Base-by-base conservation (phyloP, 345 rosid species). In the Brassica incana region DNA sequence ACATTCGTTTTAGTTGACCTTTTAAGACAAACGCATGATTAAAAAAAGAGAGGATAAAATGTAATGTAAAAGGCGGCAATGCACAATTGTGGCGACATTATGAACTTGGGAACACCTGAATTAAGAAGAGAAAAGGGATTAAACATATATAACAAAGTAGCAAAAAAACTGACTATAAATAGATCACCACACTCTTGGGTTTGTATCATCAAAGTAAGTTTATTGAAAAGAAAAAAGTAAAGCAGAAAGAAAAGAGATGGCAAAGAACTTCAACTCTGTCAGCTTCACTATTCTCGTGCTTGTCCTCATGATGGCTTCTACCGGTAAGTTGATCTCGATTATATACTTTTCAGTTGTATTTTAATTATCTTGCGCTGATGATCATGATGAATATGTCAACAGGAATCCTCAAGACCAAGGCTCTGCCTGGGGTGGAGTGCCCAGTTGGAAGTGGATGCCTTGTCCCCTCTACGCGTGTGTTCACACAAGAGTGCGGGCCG, bases 41-140 rank as follows among this genome's bases (percentile, higher is more conserved):
- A 18, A 45, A 27, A 25, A 20, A 68, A 23, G 2, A 5, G 8
- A 60, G 5, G 23, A 29, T 5, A 5, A 15, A 40, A 29, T 35
- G 36, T 12, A 23, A 59, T 35, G 56, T 27, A 63, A 29, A 43
- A 43, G 40, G 4, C 11, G 15, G 29, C 68, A 9, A 27, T 61
- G 27, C 2, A 48, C 11, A 65, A 65, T 65, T 65, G 71, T 74
- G 77, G 52, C 64, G 36, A 74, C 71, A 74, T 50, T 50, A 74
- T 74, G 64, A 74, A 74, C 10, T 74, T 50, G 8, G 5, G 7
- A 1, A 63, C 11, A 29, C 20, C 1, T 6, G 4, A 45, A 36
- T 36, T 36, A 63, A 16, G 3, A 30, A 74, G 60, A n/a, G 8
- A 40, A 1, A 0, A 29, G 2, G 4, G 67, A 40, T 40, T 40